Evolutionary conservation across 2,329 filamentous ascomycete species (phyloP).

Genomic region (Venturia asperata): DNA sequence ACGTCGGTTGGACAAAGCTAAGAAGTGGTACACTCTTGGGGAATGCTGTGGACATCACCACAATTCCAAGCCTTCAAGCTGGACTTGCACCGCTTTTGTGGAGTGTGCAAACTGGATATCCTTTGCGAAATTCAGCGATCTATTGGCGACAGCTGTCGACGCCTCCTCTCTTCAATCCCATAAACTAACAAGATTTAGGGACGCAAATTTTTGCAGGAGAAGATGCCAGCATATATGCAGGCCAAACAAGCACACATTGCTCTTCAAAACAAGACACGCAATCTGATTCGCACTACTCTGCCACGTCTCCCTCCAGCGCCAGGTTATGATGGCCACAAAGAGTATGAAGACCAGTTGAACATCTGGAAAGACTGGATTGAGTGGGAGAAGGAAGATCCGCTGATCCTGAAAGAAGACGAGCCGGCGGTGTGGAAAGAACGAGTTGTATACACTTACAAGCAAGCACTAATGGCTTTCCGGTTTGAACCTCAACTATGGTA

Average conservation of each 20-base stretch:
- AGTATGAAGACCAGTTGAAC: constrained; percentile 76
- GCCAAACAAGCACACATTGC: constrained; percentile 85
- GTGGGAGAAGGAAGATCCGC: constrained; percentile 90
- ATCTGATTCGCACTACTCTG: constrained; percentile 67
- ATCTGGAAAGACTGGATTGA: constrained; percentile 91
- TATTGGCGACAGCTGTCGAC: no score
- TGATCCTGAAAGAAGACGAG: constrained; percentile 76
- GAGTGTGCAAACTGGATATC: no score
- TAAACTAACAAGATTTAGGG: constrained; percentile 49
- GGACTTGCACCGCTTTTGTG: background rate
- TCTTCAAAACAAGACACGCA: constrained; percentile 78
- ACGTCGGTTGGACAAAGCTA: background rate
- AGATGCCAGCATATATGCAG: constrained; percentile 91
- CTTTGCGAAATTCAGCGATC: no score
- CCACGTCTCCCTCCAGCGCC: constrained; percentile 74
- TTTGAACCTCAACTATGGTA: constrained; percentile 98
- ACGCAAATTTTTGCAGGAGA: constrained; percentile 89
- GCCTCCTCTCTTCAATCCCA: no score
- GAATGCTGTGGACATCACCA: background rate
- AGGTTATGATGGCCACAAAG: constrained; percentile 79
- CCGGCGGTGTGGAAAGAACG: constrained; percentile 63
- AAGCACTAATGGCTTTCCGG: constrained; percentile 83
- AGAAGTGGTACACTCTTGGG: no score
- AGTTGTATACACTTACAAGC: constrained; percentile 85
- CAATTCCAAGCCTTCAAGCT: background rate